These are phyloP conservation scores for Phytophthora sansomeana DNA, from an alignment of 352 stramenopile genomes.

Conservation along the genomic window DNA sequence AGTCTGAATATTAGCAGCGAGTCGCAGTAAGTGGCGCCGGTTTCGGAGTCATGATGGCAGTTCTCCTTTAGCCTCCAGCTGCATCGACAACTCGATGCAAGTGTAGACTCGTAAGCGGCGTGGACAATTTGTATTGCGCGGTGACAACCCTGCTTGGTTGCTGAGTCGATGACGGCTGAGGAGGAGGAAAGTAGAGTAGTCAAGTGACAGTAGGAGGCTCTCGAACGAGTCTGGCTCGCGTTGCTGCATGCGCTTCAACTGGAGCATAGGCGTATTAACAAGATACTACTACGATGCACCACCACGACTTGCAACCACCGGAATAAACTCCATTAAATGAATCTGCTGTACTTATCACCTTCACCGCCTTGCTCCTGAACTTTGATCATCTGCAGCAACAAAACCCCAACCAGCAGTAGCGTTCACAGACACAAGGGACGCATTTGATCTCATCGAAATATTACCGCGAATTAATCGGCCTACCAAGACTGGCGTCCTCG, in stretches of 20 bases:
- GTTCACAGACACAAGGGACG: constrained; percentile 18
- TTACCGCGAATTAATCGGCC: constrained; percentile 60
- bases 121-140: constrained; percentile 20
- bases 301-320: not conserved
- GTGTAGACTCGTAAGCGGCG: not conserved
- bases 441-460: constrained; percentile 68
- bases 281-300: not conserved
- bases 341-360: not conserved
- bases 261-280: constrained; percentile 1
- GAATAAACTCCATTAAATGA: not conserved
- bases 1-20: constrained; percentile 11
- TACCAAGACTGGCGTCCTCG: constrained; percentile 42
- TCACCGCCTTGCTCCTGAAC: not conserved
- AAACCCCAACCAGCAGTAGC: not conserved
- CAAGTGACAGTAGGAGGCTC: constrained; percentile 22
- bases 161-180: constrained; percentile 2
- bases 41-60: constrained; percentile 22
- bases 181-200: constrained; percentile 35
- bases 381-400: not conserved
- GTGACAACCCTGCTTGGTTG: constrained; percentile 14
- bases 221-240: not conserved
- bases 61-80: constrained; percentile 8
- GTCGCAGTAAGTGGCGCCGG: constrained; percentile 1
- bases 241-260: not conserved
- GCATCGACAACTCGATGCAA: not conserved